Evolutionary conservation across 345 rosid genomes (phyloP), one percentile per base, ranked within the genome.

Genomic region (Pugionium cornutum): DNA sequence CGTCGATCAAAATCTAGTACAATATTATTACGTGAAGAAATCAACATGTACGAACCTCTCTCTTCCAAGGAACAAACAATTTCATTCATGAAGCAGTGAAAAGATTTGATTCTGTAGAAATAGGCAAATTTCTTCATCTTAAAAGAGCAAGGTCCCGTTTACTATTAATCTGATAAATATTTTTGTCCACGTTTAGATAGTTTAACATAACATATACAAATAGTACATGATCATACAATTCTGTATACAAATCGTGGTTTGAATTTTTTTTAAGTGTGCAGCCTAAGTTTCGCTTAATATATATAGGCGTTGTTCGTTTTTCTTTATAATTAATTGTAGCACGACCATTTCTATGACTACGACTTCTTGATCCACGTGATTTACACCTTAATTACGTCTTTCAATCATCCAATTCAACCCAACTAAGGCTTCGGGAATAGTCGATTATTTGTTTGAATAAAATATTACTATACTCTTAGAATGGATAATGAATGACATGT

Each of bases 351-450:
- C 3, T 53, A 61, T 36, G 68, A 62, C 10, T 5, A 34, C 6
- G 27, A 69, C 60, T 61, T 52, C 60, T 61, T 52, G 44, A 53
- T 60, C 67, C 74, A 69, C 74, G 62, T 69, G 67, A 69, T 69
- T 61, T 69, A 69, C 42, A 44, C 62, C 62, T 69, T 36, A 9
- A 2, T 18, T 51, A 61, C 54, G 67, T 31, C 42, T 62, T 54
- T 54, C 48, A 9, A 25, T 53, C 26, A 54, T 62, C 18, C 18
- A 18, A 18, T 18, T 18, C 18, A 18, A 18, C 18, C 18, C 18
- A 18, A 18, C 18, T 18, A 18, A 18, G 18, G 18, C 18, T 18
- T 18, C 18, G 18, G 18, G 18, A 18, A 18, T 18, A 18, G 18
- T 18, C 18, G 18, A 18, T 31, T 57, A 40, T 1, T 26, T 32